A percentile compares a stretch with the other conserved stretches of the same genome.
phyloP scores from a whole-genome alignment of 148 eudicot genomes.

The Amaranthus cruentus region DNA sequence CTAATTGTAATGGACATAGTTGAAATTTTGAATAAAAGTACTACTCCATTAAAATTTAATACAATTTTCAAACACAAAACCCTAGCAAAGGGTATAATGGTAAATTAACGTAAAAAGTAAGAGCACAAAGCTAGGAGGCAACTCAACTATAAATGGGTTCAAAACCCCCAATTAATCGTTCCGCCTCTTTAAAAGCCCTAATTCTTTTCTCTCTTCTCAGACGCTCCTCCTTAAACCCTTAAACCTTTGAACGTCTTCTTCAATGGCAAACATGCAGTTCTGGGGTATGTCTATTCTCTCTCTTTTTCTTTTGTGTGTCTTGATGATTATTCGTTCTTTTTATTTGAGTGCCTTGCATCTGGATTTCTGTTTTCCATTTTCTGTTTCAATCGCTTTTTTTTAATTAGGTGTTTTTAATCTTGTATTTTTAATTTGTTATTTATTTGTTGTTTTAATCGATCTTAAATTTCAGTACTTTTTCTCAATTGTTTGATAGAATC shows the following conservation, averaged over 20 bases:
- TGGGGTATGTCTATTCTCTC: conserved; percentile 38
- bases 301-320: background rate
- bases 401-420: background rate
- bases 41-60: too few relatives aligned
- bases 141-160: background rate
- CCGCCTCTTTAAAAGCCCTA: conserved; percentile 1
- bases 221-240: conserved; percentile 23
- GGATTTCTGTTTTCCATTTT: background rate
- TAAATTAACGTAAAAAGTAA: background rate
- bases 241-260: background rate
- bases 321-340: background rate
- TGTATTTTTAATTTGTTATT: too few relatives aligned
- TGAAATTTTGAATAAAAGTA: too few relatives aligned
- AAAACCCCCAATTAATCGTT: background rate
- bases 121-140: background rate
- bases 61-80: background rate
- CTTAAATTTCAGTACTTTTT: background rate
- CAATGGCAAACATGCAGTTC: conserved; percentile 39
- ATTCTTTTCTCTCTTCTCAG: background rate
- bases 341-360: background rate
- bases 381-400: background rate
- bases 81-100: background rate
- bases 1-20: too few relatives aligned
- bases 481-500: background rate
- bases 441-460: background rate